A percentile compares a stretch with the other conserved stretches of the same genome.
Evolutionary conservation across 2,329 filamentous ascomycete species (phyloP).

Genomic region (Uncinocarpus reesii): DNA sequence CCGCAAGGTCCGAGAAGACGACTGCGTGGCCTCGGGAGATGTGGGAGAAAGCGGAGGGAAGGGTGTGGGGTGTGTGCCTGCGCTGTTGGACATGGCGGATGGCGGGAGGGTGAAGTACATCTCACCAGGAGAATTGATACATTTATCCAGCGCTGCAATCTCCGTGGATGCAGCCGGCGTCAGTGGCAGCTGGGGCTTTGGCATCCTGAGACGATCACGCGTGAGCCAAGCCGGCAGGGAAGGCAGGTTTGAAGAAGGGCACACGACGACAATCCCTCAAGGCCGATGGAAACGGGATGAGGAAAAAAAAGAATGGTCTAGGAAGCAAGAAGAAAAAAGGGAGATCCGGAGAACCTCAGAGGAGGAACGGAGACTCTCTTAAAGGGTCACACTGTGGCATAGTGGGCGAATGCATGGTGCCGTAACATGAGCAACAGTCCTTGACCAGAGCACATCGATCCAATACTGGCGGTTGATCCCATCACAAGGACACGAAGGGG

Average conservation of each 20-base stretch:
- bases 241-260: background rate
- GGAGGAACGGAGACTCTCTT: background rate
- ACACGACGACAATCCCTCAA: no score
- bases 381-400: slow-evolving; percentile 3
- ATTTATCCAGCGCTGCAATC: slow-evolving; percentile 47
- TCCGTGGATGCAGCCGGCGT: slow-evolving; percentile 74
- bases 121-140: slow-evolving; percentile 39
- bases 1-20: slow-evolving; percentile 17
- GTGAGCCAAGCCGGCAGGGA: background rate
- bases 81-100: slow-evolving; percentile 40
- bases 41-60: slow-evolving; percentile 39
- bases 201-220: slow-evolving; percentile 42
- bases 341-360: slow-evolving; percentile 1
- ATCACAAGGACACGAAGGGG: background rate
- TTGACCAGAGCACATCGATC: background rate
- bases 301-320: background rate
- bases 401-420: slow-evolving; percentile 1
- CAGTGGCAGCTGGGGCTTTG: slow-evolving; percentile 55
- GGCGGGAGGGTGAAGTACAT: slow-evolving; percentile 66
- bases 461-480: background rate
- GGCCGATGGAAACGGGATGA: no score
- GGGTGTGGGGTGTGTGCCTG: slow-evolving; percentile 29
- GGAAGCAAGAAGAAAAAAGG: background rate
- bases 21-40: slow-evolving; percentile 29
- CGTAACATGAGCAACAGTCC: background rate